Conservation (phyloP, 1,284 basidiomycete species). For the Amylostereum areolatum region DNA sequence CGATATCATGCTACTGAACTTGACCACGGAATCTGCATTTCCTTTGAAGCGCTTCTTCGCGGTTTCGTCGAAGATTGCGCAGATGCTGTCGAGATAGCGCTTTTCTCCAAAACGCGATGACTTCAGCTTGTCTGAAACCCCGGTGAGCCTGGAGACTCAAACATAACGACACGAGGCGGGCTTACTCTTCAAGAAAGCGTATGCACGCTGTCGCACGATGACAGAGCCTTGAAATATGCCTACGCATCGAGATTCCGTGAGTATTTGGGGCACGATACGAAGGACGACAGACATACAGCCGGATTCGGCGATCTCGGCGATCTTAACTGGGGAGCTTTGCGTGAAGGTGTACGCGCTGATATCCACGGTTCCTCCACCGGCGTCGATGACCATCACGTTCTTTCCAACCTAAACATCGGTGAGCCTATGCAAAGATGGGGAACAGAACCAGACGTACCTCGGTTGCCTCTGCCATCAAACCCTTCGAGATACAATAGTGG, state of each 20-base stretch:
- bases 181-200: conserved; percentile 20
- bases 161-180: neutral
- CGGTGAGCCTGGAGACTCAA: conserved; percentile 4
- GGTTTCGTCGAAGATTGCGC: conserved; percentile 41
- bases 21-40: conserved; percentile 38
- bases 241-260: conserved; percentile 6
- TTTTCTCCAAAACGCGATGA: conserved; percentile 20
- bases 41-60: conserved; percentile 43
- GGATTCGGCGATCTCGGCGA: conserved; percentile 8
- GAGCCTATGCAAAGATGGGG: neutral
- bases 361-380: conserved; percentile 14
- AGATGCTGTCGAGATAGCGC: conserved; percentile 34
- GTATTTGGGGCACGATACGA: neutral
- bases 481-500: conserved; percentile 32
- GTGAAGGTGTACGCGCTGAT: conserved; percentile 9
- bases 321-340: conserved; percentile 2
- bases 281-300: conserved; percentile 1
- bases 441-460: conserved; percentile 13
- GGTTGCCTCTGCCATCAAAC: conserved; percentile 22
- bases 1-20: conserved; percentile 35
- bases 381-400: conserved; percentile 11
- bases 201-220: conserved; percentile 38
- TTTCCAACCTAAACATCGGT: conserved; percentile 1
- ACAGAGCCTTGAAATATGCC: conserved; percentile 32
- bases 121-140: conserved; percentile 23